Evolutionary conservation across 345 rosid species (phyloP), one percentile per base, ranked within the genome.

Genomic region (Citrus mangshanensis): DNA sequence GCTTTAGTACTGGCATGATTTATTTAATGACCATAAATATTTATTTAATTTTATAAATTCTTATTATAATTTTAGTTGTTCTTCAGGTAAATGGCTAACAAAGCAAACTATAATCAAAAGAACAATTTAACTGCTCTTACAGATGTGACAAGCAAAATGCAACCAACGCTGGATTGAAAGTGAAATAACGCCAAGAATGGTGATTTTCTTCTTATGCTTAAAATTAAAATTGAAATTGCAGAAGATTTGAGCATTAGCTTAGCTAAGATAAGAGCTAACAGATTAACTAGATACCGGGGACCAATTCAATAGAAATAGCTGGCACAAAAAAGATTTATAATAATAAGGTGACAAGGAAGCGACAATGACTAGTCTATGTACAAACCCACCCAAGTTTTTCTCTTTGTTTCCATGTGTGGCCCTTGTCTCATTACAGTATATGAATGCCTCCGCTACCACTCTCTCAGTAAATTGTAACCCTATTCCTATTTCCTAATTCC

Each of bases 271-370:
- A 12, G 51, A 46, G 51, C 51, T 13, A 46, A 46, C 9, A 77
- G 42, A 56, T 72, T 72, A 79, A 79, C 27, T 58, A 35, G 32
- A 68, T 54, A 72, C 12, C 12, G 56, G 30, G 65, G 73, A 22
- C 77, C 70, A 35, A 22, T 69, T 49, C 56, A 25, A 63, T 19
- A 54, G 24, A 32, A 64, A 65, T 59, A 70, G 79, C 75, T 79
- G 79, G 56, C 79, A 58, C 59, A 32, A 74, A 69, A 69, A 9
- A 55, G 32, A 80, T 34, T 46, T 16, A 1, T 2, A 46, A 3
- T 13, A 46, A 12, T 13, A 46, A 46, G 58, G 7, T 54, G 7
- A 18, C 58, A 54, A 54, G 6, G 18, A 54, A 54, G 58, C 7
- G 58, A 54, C 7, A 32, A 32, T 55, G 78, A 70, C 74, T 71